Evolutionary conservation across 805 yeast genomes (phyloP), one percentile per base, ranked within the genome.

Genomic region (Metschnikowia proteae): DNA sequence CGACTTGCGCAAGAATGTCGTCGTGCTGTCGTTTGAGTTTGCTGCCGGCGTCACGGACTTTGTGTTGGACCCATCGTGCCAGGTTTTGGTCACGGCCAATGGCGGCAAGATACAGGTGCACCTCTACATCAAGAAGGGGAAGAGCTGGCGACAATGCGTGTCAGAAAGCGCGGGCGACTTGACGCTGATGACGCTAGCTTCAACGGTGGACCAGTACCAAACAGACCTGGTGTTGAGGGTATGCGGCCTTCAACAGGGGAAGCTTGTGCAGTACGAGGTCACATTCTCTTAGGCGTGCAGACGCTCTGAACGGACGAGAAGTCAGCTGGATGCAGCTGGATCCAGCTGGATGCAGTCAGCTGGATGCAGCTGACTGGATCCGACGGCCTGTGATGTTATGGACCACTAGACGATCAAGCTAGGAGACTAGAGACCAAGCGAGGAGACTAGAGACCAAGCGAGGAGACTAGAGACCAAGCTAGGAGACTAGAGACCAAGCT

Each of bases 1-100:
- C 65, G 83, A 81, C 59, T 64, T 81, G 55, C 66, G 84, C 52
- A 78, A 79, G 52, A 59, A 61, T 36, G 37, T 48, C 3, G 36
- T 56, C 17, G 56, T 58, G 13, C 65, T 68, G 46, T 48, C 67
- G 11, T 56, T 57, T 39, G 29, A 22, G 6, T 33, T 42, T 33
- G 39, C 42, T 6, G 35, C 46, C 2, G 52, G 27, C 13, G 28
- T 42, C 30, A 56, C 58, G 1, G 59, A 54, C 29, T 64, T 69
- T 49, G 57, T 56, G 2, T 56, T 71, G 7, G 78, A 73, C 46
- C 65, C 68, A 2, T 69, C 76, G 3, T 65, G 75, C 37, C 61
- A 63, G 30, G 52, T 70, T 31, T 45, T 73, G 29, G 51, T 64
- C 5, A 59, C 68, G 5, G 45, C 53, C 38, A 31, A 17, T 3